Percentiles rank a stretch among this genome's conserved stretches.
Evolutionary conservation across 2,329 filamentous ascomycete genomes (phyloP).

Genomic region (Hirsutella minnesotensis): DNA sequence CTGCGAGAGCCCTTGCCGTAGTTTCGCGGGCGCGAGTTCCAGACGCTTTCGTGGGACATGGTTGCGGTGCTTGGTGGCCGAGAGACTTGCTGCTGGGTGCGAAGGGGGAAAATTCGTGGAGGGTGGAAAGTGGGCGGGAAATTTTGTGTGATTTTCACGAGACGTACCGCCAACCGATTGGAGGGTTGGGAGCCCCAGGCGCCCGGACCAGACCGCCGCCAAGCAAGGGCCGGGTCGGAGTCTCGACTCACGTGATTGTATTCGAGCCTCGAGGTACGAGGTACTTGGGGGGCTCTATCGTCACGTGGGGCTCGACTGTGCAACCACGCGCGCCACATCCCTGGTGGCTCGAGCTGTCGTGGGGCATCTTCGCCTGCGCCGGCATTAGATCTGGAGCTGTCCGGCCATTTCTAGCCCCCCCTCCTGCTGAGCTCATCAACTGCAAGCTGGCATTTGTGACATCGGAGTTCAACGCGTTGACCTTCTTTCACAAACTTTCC

Average conservation of each 20-base stretch:
- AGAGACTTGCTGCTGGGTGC: constrained; percentile 11
- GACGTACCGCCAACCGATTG: constrained; percentile 19
- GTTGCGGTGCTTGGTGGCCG: constrained; percentile 27
- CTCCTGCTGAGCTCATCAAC: constrained; percentile 4
- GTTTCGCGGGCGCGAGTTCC: constrained; percentile 94
- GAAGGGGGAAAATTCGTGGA: constrained; percentile 22
- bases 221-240: not conserved
- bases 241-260: not conserved
- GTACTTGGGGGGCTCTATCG: constrained; percentile 5
- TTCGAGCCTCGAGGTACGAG: not conserved
- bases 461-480: not conserved
- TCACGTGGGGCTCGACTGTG: constrained; percentile 9
- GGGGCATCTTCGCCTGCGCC: not conserved
- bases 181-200: constrained; percentile 26
- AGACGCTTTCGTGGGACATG: constrained; percentile 83
- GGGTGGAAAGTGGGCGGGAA: constrained; percentile 20
- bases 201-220: not conserved
- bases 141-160: constrained; percentile 26
- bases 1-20: constrained; percentile 93
- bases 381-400: not conserved
- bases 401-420: not conserved
- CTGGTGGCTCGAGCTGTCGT: not conserved
- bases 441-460: constrained; percentile 19
- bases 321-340: no score
- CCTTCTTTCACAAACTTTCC: not conserved